phyloP scores from a whole-genome alignment of 169 alveolate genomes.

The Eimeria necatrix region DNA sequence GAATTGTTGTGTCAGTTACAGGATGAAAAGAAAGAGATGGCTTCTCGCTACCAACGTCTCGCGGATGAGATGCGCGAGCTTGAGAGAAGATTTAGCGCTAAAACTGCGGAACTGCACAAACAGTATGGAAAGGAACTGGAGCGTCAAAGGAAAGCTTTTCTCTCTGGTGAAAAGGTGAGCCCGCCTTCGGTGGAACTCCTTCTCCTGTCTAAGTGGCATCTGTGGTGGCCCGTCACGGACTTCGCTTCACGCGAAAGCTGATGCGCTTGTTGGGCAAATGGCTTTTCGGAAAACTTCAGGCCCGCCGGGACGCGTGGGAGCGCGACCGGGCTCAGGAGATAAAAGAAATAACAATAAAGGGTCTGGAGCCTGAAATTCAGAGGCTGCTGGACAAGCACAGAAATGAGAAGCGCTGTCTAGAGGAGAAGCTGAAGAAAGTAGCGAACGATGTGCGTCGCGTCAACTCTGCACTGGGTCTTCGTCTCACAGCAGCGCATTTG shows the following conservation, averaged over 20 bases:
- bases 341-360: slow-evolving; percentile 74
- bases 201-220: too few species aligned
- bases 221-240: too few species aligned
- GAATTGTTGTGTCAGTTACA: slow-evolving; percentile 45
- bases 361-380: slow-evolving; percentile 79
- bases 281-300: slow-evolving; percentile 8
- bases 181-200: too few species aligned
- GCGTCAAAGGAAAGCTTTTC: slow-evolving; percentile 56
- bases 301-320: slow-evolving; percentile 79
- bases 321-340: slow-evolving; percentile 76
- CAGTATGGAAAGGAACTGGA: slow-evolving; percentile 71
- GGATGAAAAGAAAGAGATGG: slow-evolving; percentile 62
- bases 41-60: slow-evolving; percentile 34
- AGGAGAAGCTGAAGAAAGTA: slow-evolving; percentile 44
- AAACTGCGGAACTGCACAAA: slow-evolving; percentile 36
- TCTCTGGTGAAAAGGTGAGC: slow-evolving; percentile 63
- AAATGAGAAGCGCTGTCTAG: slow-evolving; percentile 53
- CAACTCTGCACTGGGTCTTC: not conserved
- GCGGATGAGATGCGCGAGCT: slow-evolving; percentile 67
- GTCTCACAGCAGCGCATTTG: too few species aligned
- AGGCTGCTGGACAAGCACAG: slow-evolving; percentile 72
- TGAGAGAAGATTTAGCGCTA: slow-evolving; percentile 52
- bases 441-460: not conserved
- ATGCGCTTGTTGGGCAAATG: not conserved
- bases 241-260: too few species aligned